phyloP scores from a whole-genome alignment of 1,284 basidiomycete genomes.

The Cutaneotrichosporon daszewskae region DNA sequence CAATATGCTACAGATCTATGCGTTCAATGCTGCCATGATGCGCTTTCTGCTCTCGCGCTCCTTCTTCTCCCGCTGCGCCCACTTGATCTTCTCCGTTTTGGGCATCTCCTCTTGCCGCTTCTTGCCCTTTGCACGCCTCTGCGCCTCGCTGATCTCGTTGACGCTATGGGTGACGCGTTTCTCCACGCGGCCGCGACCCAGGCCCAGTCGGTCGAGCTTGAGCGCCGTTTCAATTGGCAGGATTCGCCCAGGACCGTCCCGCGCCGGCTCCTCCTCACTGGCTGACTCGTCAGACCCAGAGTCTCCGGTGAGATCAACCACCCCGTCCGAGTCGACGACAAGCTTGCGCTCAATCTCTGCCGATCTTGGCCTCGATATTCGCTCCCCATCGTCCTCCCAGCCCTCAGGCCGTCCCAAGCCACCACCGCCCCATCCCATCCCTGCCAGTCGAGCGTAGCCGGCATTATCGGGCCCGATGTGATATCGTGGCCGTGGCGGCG shows the following conservation, averaged over 20 bases:
- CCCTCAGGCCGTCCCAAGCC: slow-evolving; percentile 34
- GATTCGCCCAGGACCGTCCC: slow-evolving; percentile 31
- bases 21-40: slow-evolving; percentile 21
- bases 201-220: slow-evolving; percentile 39
- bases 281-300: slow-evolving; percentile 4
- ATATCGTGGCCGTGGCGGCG: slow-evolving; percentile 20
- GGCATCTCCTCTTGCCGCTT: slow-evolving; percentile 2
- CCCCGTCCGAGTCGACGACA: slow-evolving; percentile 1
- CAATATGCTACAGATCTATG: slow-evolving; percentile 7
- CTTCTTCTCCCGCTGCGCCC: slow-evolving; percentile 34
- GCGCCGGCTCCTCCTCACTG: not conserved
- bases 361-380: not conserved
- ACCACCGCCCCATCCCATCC: slow-evolving; percentile 40
- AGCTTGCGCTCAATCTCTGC: slow-evolving; percentile 12
- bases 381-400: slow-evolving; percentile 11
- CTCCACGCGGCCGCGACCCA: slow-evolving; percentile 21
- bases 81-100: slow-evolving; percentile 29
- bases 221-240: slow-evolving; percentile 37
- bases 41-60: slow-evolving; percentile 36
- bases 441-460: slow-evolving; percentile 34
- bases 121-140: slow-evolving; percentile 21
- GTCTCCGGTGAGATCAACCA: slow-evolving; percentile 15
- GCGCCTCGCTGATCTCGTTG: slow-evolving; percentile 34
- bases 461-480: slow-evolving; percentile 42
- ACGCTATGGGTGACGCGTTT: slow-evolving; percentile 36